phyloP scores from a whole-genome alignment of 306 rosid species.

The Acacia melanoxylon region DNA sequence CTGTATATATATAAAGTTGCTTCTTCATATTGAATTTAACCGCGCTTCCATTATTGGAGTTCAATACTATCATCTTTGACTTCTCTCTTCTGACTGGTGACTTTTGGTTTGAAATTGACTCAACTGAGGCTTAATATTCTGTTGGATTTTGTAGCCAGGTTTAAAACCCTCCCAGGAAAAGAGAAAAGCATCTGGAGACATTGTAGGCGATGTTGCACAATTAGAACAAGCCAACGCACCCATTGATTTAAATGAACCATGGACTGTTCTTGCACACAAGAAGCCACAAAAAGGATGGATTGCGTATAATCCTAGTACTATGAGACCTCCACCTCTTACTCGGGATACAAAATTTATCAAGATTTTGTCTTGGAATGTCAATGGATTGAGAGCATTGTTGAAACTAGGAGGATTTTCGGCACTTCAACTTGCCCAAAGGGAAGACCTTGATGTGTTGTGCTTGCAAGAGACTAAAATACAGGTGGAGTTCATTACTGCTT shows the following conservation, averaged over 20 bases:
- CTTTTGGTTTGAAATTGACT: slow-evolving; percentile 22
- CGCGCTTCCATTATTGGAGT: background rate
- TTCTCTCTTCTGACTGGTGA: slow-evolving; percentile 16
- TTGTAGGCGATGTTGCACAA: slow-evolving; percentile 28
- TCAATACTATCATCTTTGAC: background rate
- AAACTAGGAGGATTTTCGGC: slow-evolving; percentile 80
- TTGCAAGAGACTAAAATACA: slow-evolving; percentile 97
- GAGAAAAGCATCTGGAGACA: slow-evolving; percentile 48
- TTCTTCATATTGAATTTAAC: slow-evolving; percentile 2
- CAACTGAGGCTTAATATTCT: slow-evolving; percentile 14
- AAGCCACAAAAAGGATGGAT: slow-evolving; percentile 93
- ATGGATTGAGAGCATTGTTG: slow-evolving; percentile 89
- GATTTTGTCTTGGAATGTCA: slow-evolving; percentile 93
- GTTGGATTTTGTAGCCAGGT: slow-evolving; percentile 45
- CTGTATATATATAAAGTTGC: slow-evolving; percentile 27
- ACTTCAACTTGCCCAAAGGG: slow-evolving; percentile 76
- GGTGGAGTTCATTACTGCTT: slow-evolving; percentile 48
- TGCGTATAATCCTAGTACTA: slow-evolving; percentile 86
- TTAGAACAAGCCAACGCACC: slow-evolving; percentile 36
- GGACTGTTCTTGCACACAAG: slow-evolving; percentile 91
- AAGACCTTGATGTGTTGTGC: slow-evolving; percentile 85
- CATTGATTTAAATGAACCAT: slow-evolving; percentile 60
- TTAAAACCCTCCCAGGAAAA: slow-evolving; percentile 39
- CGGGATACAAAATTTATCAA: slow-evolving; percentile 66
- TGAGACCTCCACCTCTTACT: slow-evolving; percentile 66